phyloP scores from a whole-genome alignment of 2,329 filamentous ascomycete species.

The Alternaria sp. region DNA sequence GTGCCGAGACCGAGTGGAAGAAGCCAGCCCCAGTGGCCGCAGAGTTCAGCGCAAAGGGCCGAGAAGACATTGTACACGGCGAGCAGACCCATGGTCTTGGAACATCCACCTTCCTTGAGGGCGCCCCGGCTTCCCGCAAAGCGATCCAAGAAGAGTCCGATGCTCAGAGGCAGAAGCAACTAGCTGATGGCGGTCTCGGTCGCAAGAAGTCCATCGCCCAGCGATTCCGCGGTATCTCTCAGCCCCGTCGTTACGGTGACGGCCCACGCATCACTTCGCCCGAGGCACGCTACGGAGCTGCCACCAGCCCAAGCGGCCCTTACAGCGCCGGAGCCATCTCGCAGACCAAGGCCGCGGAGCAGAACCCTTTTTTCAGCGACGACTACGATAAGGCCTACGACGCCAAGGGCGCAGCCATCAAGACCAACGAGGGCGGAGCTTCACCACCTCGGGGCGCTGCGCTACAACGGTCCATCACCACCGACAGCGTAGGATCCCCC shows the following conservation, averaged over 20 bases:
- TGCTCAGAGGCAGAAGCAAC: conserved; percentile 51
- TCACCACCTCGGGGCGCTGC: conserved; percentile 40
- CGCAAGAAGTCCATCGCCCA: conserved; percentile 96
- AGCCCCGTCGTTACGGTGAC: conserved; percentile 64
- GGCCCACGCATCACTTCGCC: conserved; percentile 51
- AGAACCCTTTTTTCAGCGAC: conserved; percentile 78
- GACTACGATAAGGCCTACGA: conserved; percentile 76
- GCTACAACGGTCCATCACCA: conserved; percentile 40
- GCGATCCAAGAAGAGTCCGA: conserved; percentile 79
- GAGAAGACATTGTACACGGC: conserved; percentile 76
- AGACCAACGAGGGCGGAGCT: conserved; percentile 51
- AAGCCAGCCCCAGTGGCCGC: conserved; percentile 37
- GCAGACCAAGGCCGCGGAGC: conserved; percentile 50
- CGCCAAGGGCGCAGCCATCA: conserved; percentile 66
- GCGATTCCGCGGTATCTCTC: conserved; percentile 84
- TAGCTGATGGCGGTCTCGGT: conserved; percentile 62
- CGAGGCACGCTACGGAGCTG: conserved; percentile 59
- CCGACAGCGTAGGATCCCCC: conserved; percentile 38
- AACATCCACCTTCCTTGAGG: conserved; percentile 94
- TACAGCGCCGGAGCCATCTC: conserved; percentile 50
- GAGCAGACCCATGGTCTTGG: conserved; percentile 84
- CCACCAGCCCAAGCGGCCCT: conserved; percentile 39
- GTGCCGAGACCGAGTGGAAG: conserved; percentile 46
- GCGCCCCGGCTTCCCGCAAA: conserved; percentile 81
- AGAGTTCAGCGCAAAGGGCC: conserved; percentile 50